Conservation (phyloP, 257 asterid species). For the Solanum rostratum region DNA sequence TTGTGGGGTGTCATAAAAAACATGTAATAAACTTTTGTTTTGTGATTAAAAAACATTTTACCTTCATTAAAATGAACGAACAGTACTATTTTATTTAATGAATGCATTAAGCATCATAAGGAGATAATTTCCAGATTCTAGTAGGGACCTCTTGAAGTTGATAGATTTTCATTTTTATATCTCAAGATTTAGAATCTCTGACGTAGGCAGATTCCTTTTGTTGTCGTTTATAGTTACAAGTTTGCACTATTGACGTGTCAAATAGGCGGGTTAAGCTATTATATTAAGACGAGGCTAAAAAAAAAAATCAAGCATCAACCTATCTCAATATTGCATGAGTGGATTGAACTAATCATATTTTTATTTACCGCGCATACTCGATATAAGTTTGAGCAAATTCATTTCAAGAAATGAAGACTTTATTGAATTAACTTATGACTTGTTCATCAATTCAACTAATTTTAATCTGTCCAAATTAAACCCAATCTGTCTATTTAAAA, state of each 20-base stretch:
- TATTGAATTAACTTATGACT: no score
- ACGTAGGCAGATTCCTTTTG: background rate
- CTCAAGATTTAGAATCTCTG: background rate
- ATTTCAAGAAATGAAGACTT: no score
- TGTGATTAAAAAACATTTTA: background rate
- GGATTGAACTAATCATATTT: no score
- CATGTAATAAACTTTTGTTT: background rate
- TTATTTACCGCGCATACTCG: no score
- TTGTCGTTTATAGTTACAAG: background rate
- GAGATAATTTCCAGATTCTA: background rate
- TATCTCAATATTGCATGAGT: background rate
- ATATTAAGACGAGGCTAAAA: background rate
- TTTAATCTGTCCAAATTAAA: no score
- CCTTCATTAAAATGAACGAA: background rate
- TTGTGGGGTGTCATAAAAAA: background rate
- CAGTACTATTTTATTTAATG: background rate
- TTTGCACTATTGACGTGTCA: background rate
- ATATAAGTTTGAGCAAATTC: no score
- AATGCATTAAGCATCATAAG: background rate
- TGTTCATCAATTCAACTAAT: no score
- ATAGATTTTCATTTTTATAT: background rate
- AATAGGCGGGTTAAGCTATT: background rate
- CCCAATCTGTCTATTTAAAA: no score
- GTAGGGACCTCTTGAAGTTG: background rate
- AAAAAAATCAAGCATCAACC: background rate